Percentiles rank a stretch among this genome's conserved stretches.
phyloP scores from a whole-genome alignment of 2,329 filamentous ascomycete species.

The Trichoderma sp. region DNA sequence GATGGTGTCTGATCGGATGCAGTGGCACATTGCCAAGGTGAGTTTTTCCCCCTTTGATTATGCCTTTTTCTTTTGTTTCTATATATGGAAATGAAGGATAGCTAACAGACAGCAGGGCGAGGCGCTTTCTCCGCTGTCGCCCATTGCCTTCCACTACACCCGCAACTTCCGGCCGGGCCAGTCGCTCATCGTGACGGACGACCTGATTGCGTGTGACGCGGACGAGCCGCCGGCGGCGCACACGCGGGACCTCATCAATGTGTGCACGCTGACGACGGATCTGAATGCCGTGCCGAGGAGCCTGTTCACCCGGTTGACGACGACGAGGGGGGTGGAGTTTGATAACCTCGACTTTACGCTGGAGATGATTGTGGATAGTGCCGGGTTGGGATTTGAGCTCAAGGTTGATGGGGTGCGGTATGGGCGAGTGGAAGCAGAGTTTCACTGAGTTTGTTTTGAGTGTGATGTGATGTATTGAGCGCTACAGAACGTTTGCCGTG shows the following conservation, averaged over 20 bases:
- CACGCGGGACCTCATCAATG: constrained; percentile 61
- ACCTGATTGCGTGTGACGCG: constrained; percentile 71
- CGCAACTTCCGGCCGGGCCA: constrained; percentile 79
- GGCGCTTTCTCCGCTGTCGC: constrained; percentile 67
- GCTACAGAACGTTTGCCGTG: background rate
- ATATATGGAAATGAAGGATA: too few relatives aligned
- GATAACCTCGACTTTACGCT: constrained; percentile 79
- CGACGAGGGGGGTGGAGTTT: constrained; percentile 75
- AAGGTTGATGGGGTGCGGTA: constrained; percentile 76
- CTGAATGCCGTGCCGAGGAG: constrained; percentile 70
- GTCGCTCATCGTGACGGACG: constrained; percentile 73
- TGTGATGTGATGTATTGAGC: background rate
- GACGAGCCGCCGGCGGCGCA: constrained; percentile 63
- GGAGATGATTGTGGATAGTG: constrained; percentile 79
- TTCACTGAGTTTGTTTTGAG: too few relatives aligned
- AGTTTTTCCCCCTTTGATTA: constrained; percentile 24
- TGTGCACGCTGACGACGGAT: constrained; percentile 79
- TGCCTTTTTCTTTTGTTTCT: background rate
- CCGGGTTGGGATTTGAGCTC: constrained; percentile 71
- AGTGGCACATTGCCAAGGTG: constrained; percentile 80
- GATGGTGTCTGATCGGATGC: constrained; percentile 82
- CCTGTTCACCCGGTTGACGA: constrained; percentile 72
- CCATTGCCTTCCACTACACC: constrained; percentile 81
- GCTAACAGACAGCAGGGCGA: constrained; percentile 53
- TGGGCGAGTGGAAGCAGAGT: constrained; percentile 73